phyloP scores from a whole-genome alignment of 1,284 basidiomycete species.

The Cryptococcus sp. region DNA sequence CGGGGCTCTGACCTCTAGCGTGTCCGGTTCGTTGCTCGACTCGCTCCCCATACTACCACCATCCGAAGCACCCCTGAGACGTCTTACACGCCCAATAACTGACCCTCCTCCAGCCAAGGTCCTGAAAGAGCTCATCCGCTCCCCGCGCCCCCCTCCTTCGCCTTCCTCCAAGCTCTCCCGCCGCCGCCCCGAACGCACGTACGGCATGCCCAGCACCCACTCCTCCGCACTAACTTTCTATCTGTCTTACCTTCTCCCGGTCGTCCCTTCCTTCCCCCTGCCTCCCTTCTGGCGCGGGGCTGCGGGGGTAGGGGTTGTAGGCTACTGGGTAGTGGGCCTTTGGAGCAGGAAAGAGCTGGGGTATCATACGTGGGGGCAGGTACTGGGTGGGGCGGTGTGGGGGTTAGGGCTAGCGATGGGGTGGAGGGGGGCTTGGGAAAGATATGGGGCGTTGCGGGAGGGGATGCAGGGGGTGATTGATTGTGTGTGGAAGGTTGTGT shows the following conservation, averaged over 20 bases:
- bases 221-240: slow-evolving; percentile 71
- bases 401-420: slow-evolving; percentile 58
- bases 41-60: neutral
- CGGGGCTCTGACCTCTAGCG: slow-evolving; percentile 62
- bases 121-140: slow-evolving; percentile 62
- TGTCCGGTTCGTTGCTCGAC: slow-evolving; percentile 40
- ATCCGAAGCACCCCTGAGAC: no score
- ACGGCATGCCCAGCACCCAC: slow-evolving; percentile 85
- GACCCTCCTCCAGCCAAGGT: slow-evolving; percentile 57
- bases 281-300: neutral
- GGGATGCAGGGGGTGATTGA: slow-evolving; percentile 20
- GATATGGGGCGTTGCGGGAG: slow-evolving; percentile 13
- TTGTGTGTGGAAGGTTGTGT: slow-evolving; percentile 13
- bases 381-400: slow-evolving; percentile 62
- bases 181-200: slow-evolving; percentile 38
- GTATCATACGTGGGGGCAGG: slow-evolving; percentile 74
- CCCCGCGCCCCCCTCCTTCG: slow-evolving; percentile 56
- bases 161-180: slow-evolving; percentile 51
- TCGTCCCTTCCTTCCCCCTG: slow-evolving; percentile 30
- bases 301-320: neutral
- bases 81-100: neutral
- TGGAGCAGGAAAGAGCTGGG: slow-evolving; percentile 73
- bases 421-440: slow-evolving; percentile 53
- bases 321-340: slow-evolving; percentile 53
- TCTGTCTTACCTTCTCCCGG: slow-evolving; percentile 62